A percentile compares a stretch with the other conserved stretches of the same genome.
These are phyloP conservation scores for Thraustochytrium sp. DNA, from an alignment of 352 stramenopile species.

Conservation along the genomic window DNA sequence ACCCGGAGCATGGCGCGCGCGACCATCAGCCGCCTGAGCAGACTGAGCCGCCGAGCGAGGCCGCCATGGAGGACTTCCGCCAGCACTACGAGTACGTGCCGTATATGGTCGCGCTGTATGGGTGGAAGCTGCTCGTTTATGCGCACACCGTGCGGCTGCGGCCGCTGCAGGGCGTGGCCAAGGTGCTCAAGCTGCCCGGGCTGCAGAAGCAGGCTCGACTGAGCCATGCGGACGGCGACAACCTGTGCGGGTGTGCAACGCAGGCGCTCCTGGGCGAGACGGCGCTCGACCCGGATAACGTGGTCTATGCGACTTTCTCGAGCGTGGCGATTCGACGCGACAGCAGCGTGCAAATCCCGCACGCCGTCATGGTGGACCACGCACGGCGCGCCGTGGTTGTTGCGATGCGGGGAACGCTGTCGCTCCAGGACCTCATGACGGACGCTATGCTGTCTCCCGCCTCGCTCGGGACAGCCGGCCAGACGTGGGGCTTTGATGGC, in stretches of 20 bases:
- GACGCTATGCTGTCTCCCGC: slow-evolving; percentile 18
- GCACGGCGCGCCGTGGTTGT: slow-evolving; percentile 6
- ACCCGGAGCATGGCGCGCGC: not conserved
- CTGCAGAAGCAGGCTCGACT: not conserved
- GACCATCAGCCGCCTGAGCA: not conserved
- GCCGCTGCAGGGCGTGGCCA: not conserved
- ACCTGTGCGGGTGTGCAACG: not conserved
- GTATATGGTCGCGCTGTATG: slow-evolving; percentile 23
- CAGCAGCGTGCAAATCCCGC: not conserved
- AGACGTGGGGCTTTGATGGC: slow-evolving; percentile 22
- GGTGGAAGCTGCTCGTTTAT: slow-evolving; percentile 35
- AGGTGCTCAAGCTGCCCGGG: not conserved
- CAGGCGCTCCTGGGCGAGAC: not conserved
- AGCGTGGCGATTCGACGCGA: not conserved
- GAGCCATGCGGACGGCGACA: not conserved
- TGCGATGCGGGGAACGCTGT: slow-evolving; percentile 22
- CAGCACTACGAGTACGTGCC: slow-evolving; percentile 7
- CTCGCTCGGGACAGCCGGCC: not conserved
- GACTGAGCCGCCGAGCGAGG: not conserved
- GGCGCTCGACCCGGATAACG: not conserved
- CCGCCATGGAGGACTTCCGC: not conserved
- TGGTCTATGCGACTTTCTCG: not conserved
- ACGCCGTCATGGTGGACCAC: slow-evolving; percentile 35
- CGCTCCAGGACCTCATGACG: slow-evolving; percentile 27
- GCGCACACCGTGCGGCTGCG: not conserved